These are phyloP conservation scores for Coemansia asiatica DNA, from an alignment of 192 early-diverging fungal species.

Conservation along the genomic window DNA sequence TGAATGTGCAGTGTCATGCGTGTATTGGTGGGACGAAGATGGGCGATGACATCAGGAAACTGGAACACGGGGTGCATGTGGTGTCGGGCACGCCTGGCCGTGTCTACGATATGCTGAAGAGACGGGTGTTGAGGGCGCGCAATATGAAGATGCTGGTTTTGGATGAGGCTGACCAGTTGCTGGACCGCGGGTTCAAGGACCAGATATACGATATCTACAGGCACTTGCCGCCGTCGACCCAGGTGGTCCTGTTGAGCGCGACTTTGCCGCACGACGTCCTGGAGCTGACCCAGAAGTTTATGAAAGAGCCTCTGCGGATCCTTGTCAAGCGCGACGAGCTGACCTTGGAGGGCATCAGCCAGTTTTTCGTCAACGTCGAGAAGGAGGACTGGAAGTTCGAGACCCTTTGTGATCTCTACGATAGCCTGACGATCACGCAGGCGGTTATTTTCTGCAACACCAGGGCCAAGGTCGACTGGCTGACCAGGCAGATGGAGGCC, in stretches of 20 bases:
- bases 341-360: conserved; percentile 97
- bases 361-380: conserved; percentile 98
- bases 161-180: conserved; percentile 96
- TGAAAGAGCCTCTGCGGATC: conserved; percentile 93
- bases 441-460: conserved; percentile 99
- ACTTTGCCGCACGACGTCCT: conserved; percentile 95
- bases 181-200: conserved; percentile 94
- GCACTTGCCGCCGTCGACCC: conserved; percentile 85
- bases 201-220: conserved; percentile 95
- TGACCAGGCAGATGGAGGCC: conserved; percentile 93
- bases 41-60: conserved; percentile 87
- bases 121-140: conserved; percentile 74
- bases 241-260: conserved; percentile 90
- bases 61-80: conserved; percentile 92
- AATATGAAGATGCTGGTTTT: conserved; percentile 94
- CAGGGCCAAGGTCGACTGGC: conserved; percentile 95
- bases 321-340: conserved; percentile 99
- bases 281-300: conserved; percentile 96
- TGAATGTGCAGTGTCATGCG: conserved; percentile 94
- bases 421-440: conserved; percentile 95
- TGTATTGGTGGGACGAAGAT: conserved; percentile 93
- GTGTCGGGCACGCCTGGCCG: conserved; percentile 95
- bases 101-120: conserved; percentile 96
- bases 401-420: conserved; percentile 96
- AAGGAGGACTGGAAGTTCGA: conserved; percentile 99